Base-by-base conservation (phyloP, 306 rosid genomes). In the Coriaria nepalensis region DNA sequence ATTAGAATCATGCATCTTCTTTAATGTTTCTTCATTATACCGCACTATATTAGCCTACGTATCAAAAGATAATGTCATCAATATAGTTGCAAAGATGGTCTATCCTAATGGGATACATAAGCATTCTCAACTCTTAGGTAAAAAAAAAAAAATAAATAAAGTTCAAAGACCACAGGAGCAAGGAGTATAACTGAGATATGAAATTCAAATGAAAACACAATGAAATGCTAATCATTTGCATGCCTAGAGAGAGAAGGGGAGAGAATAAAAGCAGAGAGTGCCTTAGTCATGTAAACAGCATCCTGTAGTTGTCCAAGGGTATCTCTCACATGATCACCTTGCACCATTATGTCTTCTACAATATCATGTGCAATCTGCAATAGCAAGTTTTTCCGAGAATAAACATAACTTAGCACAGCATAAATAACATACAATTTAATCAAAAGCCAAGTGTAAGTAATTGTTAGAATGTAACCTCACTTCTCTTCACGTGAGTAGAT, bases 221-320 rank as follows among this genome's bases (percentile, higher is more conserved):
- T 10, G 38, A 52, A 8, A 40, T 20, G 38, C 37, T 20, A 40
- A 53, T 52, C 13, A 4, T 29, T 10, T 6, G 49, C 29, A 20
- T 20, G 29, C 29, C 29, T 1, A 54, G 56, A 61, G 44, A 33
- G 59, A 36, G 58, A 34, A 57, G 47, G 64, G 43, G 57, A 63
- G 48, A 68, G 29, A 62, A 59, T 20, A 20, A 20, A 20, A 20
- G 29, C 29, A 65, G 34, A 40, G 47, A 39, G 44, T 14, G 70
- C 97, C 87, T 90, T 90, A 37, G 95, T 84, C 85, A 90, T 54
- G 68, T 77, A 70, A 53, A 84, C 94, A 9, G 97, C 98, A 74
- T 90, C 95, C 62, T 90, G 92, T 62, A 90, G 94, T 69, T 85
- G 87, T 69, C 73, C 68, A 50, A 85, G 79, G 40, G 82, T 72